These are phyloP conservation scores for Parietaria judaica DNA, from an alignment of 306 rosid genomes.

Conservation along the genomic window DNA sequence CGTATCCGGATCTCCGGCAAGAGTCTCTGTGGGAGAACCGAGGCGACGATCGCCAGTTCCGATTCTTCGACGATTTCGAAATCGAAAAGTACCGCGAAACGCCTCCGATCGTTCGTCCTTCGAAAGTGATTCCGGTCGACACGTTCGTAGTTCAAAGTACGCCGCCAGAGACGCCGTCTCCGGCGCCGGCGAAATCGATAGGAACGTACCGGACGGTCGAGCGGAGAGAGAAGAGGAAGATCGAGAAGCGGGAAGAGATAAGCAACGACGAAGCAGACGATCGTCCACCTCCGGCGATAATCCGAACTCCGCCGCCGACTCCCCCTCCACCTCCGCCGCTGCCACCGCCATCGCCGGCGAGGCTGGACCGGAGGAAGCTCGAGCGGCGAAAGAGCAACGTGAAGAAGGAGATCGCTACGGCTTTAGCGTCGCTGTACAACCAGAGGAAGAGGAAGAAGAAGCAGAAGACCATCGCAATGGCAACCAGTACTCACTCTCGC, in stretches of 20 bases:
- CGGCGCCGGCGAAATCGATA: slow-evolving; percentile 25
- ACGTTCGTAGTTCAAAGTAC: slow-evolving; percentile 29
- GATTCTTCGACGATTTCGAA: slow-evolving; percentile 64
- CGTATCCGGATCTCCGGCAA: slow-evolving; percentile 80
- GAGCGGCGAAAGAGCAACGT: slow-evolving; percentile 35
- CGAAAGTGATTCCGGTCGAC: slow-evolving; percentile 51
- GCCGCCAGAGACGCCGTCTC: slow-evolving; percentile 32
- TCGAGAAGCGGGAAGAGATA: background rate
- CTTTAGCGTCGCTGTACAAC: slow-evolving; percentile 55
- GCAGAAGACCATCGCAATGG: slow-evolving; percentile 17
- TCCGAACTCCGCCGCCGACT: slow-evolving; percentile 25
- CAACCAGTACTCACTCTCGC: slow-evolving; percentile 2
- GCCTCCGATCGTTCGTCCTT: background rate
- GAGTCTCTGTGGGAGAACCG: slow-evolving; percentile 38
- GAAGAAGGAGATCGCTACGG: slow-evolving; percentile 46
- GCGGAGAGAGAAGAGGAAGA: slow-evolving; percentile 10
- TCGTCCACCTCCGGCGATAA: slow-evolving; percentile 1
- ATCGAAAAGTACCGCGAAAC: slow-evolving; percentile 26
- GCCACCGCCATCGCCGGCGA: slow-evolving; percentile 26
- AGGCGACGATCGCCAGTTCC: slow-evolving; percentile 34
- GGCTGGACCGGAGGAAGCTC: slow-evolving; percentile 24
- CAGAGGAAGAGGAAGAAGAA: slow-evolving; percentile 56
- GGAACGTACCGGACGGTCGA: slow-evolving; percentile 17
- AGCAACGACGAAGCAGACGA: background rate
- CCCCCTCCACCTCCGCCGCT: slow-evolving; percentile 31